Conservation (phyloP, 352 stramenopile species). For the Phytopythium oedochilum region DNA sequence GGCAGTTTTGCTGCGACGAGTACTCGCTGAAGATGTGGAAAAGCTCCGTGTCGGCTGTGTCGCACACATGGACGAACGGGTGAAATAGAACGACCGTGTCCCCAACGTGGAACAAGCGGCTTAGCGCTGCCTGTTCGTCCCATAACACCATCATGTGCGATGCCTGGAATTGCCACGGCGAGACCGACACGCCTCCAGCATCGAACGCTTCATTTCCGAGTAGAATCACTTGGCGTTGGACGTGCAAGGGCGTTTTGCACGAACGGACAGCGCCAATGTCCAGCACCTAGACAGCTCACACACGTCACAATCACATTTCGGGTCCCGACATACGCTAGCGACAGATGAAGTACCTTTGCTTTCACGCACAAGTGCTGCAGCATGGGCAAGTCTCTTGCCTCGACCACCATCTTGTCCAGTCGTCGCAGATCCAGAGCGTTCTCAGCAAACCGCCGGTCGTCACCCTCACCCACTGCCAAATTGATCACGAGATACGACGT, state of each 20-base stretch:
- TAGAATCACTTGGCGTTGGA: constrained; percentile 63
- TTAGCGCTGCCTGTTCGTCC: constrained; percentile 67
- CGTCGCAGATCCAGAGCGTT: constrained; percentile 20
- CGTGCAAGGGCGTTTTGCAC: constrained; percentile 45
- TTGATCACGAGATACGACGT: constrained; percentile 30
- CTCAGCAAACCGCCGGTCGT: constrained; percentile 20
- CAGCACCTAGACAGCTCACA: constrained; percentile 21
- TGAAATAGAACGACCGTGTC: constrained; percentile 57
- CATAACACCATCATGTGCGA: constrained; percentile 59
- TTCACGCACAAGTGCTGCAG: constrained; percentile 37
- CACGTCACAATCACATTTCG: background rate
- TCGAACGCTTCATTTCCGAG: constrained; percentile 21
- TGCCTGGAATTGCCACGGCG: constrained; percentile 13
- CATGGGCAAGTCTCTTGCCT: constrained; percentile 10
- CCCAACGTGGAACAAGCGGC: constrained; percentile 48
- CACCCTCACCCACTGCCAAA: constrained; percentile 15
- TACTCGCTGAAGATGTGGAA: constrained; percentile 53
- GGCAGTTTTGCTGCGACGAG: constrained; percentile 37
- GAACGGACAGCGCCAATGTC: constrained; percentile 66
- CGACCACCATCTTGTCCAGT: constrained; percentile 19
- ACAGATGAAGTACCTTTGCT: constrained; percentile 12
- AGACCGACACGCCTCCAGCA: background rate
- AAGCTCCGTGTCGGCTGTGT: constrained; percentile 39
- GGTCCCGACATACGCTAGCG: too few species aligned
- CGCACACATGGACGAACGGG: constrained; percentile 54